These are phyloP conservation scores for Amanita molliuscula DNA, from an alignment of 768 basidiomycete genomes.

Conservation along the genomic window DNA sequence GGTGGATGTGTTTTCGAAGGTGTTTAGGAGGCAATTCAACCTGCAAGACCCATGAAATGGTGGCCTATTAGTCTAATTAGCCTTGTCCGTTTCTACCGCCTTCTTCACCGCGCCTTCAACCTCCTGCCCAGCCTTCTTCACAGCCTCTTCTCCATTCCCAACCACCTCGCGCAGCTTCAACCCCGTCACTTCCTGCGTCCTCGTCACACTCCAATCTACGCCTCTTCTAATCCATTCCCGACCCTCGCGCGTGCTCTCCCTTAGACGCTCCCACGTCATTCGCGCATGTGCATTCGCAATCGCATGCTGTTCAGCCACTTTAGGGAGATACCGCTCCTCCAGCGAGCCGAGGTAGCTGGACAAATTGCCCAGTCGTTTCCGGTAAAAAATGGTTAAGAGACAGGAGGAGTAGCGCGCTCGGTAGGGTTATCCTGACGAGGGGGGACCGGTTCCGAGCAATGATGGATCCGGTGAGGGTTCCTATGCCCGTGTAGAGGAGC, in stretches of 20 bases:
- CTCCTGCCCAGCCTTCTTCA: slow-evolving; percentile 15
- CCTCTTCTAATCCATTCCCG: slow-evolving; percentile 33
- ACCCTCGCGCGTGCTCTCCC: slow-evolving; percentile 39
- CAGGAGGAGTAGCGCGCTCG: slow-evolving; percentile 60
- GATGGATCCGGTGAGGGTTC: slow-evolving; percentile 82
- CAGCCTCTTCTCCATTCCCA: slow-evolving; percentile 25
- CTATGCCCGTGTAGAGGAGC: slow-evolving; percentile 83
- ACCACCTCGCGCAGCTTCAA: slow-evolving; percentile 55
- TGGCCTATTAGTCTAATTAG: too few relatives aligned
- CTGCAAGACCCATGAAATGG: too few relatives aligned
- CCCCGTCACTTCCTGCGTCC: slow-evolving; percentile 61
- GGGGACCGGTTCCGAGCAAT: slow-evolving; percentile 69
- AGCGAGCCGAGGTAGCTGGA: slow-evolving; percentile 52
- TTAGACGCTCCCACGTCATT: slow-evolving; percentile 50
- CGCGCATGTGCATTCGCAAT: slow-evolving; percentile 48
- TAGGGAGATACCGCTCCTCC: slow-evolving; percentile 64
- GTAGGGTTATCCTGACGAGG: slow-evolving; percentile 60
- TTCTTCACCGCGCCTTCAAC: slow-evolving; percentile 18
- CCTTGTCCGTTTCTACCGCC: background rate
- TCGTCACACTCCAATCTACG: slow-evolving; percentile 36
- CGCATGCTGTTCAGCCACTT: slow-evolving; percentile 56
- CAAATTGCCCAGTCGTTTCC: slow-evolving; percentile 63
- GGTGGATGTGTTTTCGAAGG: background rate
- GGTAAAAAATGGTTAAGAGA: slow-evolving; percentile 84
- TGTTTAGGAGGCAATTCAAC: background rate